phyloP scores from a whole-genome alignment of 495 filamentous ascomycete genomes.

The Xylaria telfairii region DNA sequence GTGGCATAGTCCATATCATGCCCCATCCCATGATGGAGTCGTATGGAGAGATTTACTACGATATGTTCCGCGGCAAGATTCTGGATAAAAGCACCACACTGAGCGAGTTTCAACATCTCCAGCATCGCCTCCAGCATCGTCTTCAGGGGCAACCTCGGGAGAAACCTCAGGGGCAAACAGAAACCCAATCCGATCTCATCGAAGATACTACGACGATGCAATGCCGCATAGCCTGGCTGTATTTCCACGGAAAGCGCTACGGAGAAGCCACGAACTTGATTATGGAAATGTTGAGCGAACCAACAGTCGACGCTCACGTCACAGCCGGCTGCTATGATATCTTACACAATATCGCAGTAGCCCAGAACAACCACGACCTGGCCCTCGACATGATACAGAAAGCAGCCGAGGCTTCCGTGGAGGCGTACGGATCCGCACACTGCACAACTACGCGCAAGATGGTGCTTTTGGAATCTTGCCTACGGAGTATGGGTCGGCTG shows the following conservation, averaged over 20 bases:
- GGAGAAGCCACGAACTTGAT: background rate
- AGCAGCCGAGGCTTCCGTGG: background rate
- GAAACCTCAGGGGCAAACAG: background rate
- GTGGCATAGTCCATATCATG: background rate
- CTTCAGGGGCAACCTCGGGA: background rate
- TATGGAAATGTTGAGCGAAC: background rate
- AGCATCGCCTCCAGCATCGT: background rate
- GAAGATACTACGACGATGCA: background rate
- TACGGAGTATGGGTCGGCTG: background rate
- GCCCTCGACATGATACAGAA: constrained; percentile 2
- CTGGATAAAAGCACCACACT: background rate
- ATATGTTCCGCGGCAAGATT: background rate
- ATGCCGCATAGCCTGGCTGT: constrained; percentile 1
- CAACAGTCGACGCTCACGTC: background rate
- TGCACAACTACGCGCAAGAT: background rate
- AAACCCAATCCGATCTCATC: background rate
- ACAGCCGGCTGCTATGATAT: background rate
- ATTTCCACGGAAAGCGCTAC: background rate
- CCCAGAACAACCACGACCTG: background rate
- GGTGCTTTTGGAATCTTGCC: background rate
- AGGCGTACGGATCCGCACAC: constrained; percentile 1
- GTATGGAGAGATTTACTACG: background rate
- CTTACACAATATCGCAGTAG: background rate
- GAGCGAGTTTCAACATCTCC: background rate
- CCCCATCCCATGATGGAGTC: background rate